phyloP scores from a whole-genome alignment of 441 rosid genomes.

The Lepidium campestre region DNA sequence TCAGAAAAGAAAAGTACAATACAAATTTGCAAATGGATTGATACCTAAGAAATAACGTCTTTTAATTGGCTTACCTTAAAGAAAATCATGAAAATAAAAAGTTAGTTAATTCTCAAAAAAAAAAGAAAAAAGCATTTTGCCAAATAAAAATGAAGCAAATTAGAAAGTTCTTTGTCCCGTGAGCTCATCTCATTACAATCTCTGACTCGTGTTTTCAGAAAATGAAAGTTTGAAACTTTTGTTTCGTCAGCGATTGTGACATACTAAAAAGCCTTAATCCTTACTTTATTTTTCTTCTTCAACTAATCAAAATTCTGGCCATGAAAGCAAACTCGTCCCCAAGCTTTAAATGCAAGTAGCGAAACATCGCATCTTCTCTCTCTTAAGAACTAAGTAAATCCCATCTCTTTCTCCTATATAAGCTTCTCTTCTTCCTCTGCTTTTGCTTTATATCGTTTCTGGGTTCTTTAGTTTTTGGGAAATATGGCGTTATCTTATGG shows the following conservation, averaged over 20 bases:
- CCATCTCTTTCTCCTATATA: conserved; percentile 1
- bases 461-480: neutral
- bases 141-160: neutral
- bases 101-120: neutral
- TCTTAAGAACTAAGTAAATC: conserved; percentile 28
- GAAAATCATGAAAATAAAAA: neutral
- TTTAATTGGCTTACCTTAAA: neutral
- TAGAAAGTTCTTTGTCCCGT: conserved; percentile 1
- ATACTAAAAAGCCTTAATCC: neutral
- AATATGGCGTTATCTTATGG: conserved; percentile 38
- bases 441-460: conserved; percentile 7
- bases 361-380: conserved; percentile 32
- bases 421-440: conserved; percentile 24
- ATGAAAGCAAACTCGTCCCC: conserved; percentile 20
- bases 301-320: conserved; percentile 5
- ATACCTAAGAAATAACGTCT: neutral
- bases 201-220: conserved; percentile 15
- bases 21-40: neutral
- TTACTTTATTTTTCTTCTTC: conserved; percentile 14
- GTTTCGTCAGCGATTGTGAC: conserved; percentile 9
- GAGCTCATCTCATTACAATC: neutral
- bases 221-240: conserved; percentile 15
- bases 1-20: neutral
- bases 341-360: conserved; percentile 67
- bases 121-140: neutral